Evolutionary conservation across 345 rosid species (phyloP).

Genomic region (Camelina neglecta): DNA sequence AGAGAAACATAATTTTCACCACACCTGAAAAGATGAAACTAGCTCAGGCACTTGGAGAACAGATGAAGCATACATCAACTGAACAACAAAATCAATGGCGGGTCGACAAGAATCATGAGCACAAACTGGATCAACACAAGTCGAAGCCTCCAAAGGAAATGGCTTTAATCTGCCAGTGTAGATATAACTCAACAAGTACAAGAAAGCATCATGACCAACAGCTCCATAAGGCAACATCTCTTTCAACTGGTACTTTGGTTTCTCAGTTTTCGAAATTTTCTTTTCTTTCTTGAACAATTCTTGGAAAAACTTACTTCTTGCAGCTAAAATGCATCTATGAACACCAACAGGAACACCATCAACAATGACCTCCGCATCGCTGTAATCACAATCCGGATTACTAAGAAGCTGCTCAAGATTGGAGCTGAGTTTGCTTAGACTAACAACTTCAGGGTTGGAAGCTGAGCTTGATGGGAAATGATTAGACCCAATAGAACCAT

Average conservation of each 20-base stretch:
- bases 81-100: slow-evolving; percentile 76
- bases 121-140: slow-evolving; percentile 75
- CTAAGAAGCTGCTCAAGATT: slow-evolving; percentile 74
- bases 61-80: slow-evolving; percentile 84
- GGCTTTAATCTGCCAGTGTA: slow-evolving; percentile 91
- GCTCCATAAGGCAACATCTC: slow-evolving; percentile 72
- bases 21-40: slow-evolving; percentile 85
- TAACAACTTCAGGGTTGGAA: slow-evolving; percentile 64
- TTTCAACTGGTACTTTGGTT: slow-evolving; percentile 61
- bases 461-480: slow-evolving; percentile 41
- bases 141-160: slow-evolving; percentile 78
- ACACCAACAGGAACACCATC: slow-evolving; percentile 70
- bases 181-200: slow-evolving; percentile 72
- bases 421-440: slow-evolving; percentile 81
- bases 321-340: slow-evolving; percentile 86
- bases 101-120: slow-evolving; percentile 91
- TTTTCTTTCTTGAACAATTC: slow-evolving; percentile 64
- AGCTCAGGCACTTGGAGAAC: slow-evolving; percentile 83
- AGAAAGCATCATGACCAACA: slow-evolving; percentile 80
- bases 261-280: slow-evolving; percentile 46
- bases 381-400: slow-evolving; percentile 61
- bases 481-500: slow-evolving; percentile 46
- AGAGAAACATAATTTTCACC: not conserved
- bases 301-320: slow-evolving; percentile 79
- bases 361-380: slow-evolving; percentile 82